phyloP scores from a whole-genome alignment of 768 basidiomycete species.

The Gelatoporia subvermispora region DNA sequence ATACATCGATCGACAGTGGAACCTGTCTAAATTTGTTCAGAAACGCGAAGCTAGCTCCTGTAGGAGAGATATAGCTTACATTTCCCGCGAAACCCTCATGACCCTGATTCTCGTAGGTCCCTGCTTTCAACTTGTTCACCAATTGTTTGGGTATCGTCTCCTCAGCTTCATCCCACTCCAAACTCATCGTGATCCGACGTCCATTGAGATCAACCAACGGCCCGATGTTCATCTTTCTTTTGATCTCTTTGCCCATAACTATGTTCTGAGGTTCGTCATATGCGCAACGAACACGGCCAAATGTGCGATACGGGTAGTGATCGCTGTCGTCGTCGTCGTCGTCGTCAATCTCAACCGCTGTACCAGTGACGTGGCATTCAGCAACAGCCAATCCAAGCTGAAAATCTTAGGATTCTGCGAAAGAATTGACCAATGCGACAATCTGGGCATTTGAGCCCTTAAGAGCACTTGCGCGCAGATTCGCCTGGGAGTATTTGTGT shows the following conservation, averaged over 20 bases:
- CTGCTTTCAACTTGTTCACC: conserved; percentile 8
- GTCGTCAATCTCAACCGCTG: conserved; percentile 1
- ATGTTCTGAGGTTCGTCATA: no score
- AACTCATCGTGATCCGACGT: background rate
- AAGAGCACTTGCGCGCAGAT: conserved; percentile 24
- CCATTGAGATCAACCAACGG: conserved; percentile 21
- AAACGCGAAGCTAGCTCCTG: no score
- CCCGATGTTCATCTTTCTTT: conserved; percentile 6
- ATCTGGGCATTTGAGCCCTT: conserved; percentile 37
- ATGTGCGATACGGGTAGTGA: no score
- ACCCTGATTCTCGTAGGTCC: conserved; percentile 18
- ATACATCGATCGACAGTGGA: no score
- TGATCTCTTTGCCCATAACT: conserved; percentile 13
- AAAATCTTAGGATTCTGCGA: conserved; percentile 32
- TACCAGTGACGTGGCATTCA: conserved; percentile 22
- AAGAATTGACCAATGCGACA: conserved; percentile 25
- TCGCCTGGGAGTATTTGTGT: conserved; percentile 31
- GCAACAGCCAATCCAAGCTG: conserved; percentile 33
- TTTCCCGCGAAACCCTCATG: conserved; percentile 24
- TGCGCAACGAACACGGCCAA: no score
- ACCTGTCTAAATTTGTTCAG: no score
- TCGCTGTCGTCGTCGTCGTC: no score
- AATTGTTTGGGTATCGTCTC: conserved; percentile 17
- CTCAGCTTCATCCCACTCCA: conserved; percentile 5
- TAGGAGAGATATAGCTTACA: conserved; percentile 12